phyloP scores from a whole-genome alignment of 208 protist species.

The Endotrypanum monterogeii region DNA sequence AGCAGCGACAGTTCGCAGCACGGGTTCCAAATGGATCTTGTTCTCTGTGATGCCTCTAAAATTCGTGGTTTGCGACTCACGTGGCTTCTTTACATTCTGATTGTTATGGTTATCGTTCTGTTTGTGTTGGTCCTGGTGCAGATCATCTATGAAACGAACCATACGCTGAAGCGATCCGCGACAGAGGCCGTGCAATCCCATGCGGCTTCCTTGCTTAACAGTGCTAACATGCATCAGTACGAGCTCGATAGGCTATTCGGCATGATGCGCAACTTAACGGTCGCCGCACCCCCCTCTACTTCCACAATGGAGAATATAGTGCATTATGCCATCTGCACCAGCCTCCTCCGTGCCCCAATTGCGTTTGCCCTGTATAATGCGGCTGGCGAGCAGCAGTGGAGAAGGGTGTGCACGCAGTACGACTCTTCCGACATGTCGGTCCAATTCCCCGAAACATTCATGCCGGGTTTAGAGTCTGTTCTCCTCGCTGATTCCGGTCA shows the following conservation, averaged over 20 bases:
- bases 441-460: constrained; percentile 2
- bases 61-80: constrained; percentile 60
- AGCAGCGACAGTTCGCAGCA: constrained; percentile 12
- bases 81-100: constrained; percentile 69
- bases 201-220: constrained; percentile 29
- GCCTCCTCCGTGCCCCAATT: constrained; percentile 34
- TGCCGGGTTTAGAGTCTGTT: constrained; percentile 1
- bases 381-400: constrained; percentile 17
- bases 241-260: constrained; percentile 21
- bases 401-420: constrained; percentile 3
- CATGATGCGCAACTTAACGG: constrained; percentile 7
- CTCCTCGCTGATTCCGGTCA: constrained; percentile 18
- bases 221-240: constrained; percentile 22
- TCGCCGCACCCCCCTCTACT: background rate
- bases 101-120: constrained; percentile 61
- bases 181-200: constrained; percentile 40
- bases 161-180: constrained; percentile 35
- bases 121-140: constrained; percentile 49
- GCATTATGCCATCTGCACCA: constrained; percentile 30
- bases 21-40: constrained; percentile 39
- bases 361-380: constrained; percentile 34
- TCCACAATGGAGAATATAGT: background rate
- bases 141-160: constrained; percentile 57
- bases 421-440: background rate
- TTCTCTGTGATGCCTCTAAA: constrained; percentile 58